Base-by-base conservation (phyloP, 208 protist genomes). In the Tetramitus jugosus region DNA sequence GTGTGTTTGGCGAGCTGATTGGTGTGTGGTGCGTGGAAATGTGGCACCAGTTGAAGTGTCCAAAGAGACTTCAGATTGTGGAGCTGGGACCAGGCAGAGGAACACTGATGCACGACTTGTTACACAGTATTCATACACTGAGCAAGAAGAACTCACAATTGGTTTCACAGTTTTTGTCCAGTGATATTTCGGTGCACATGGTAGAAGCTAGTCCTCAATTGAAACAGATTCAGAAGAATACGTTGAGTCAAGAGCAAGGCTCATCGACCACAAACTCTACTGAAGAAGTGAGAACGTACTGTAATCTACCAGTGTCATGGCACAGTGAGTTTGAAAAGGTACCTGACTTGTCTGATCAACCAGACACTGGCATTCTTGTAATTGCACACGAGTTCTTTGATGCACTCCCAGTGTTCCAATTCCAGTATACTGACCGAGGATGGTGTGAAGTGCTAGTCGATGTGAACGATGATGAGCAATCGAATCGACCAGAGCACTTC, bases 381-480 rank as follows among this genome's bases (percentile, higher is more conserved):
- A 52, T 79, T 26, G 77, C 77, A 3, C 77, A 79, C 37, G 77
- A 79, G 39, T 79, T 79, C 26, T 79, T 79, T 71, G 77, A 79
- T 76, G 77, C 77, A 13, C 35, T 79, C 31, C 77, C 77, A 10
- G 62, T 79, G 1, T 71, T 53, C 56, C 56, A 79, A 31, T 79
- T 71, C 40, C n/a, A 69, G 26, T 20, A 86, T 80, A 95, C 90
- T 33, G 90, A 95, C 82, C 86, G 91, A 42, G 91, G 91, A 42
- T 95, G 91, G 90, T 87, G 91, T 33, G 91, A 95, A 84, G 93
- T 90, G 82, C 91, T 90, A 76, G 82, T 95, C 64, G 91, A 95
- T 84, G 85, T 94, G 52, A 90, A 94, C 78, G 89, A 91, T 67
- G 87, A 92, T 79, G 87, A 89, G 3, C 84, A 76, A 74, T 84